These are phyloP conservation scores for Clavispora asparagi DNA, from an alignment of 805 yeast species.

Conservation along the genomic window DNA sequence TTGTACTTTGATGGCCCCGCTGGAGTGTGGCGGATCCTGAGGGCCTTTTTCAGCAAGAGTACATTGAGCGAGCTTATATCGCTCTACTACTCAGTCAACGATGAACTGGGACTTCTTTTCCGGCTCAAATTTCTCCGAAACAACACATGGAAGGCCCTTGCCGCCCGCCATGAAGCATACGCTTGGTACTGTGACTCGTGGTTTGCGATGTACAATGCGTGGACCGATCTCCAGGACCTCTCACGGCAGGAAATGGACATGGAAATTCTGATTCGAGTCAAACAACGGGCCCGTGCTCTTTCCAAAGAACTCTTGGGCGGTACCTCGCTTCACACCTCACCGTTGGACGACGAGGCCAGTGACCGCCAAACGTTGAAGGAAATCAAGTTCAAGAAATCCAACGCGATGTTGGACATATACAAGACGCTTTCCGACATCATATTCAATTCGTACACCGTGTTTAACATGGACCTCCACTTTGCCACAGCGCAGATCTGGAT, in stretches of 20 bases:
- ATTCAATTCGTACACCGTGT: slow-evolving; percentile 39
- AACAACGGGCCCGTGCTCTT: slow-evolving; percentile 44
- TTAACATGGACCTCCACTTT: slow-evolving; percentile 25
- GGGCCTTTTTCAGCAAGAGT: slow-evolving; percentile 32
- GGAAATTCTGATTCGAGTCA: slow-evolving; percentile 57
- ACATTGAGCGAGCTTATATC: slow-evolving; percentile 49
- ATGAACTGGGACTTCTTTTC: slow-evolving; percentile 55
- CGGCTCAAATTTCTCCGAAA: slow-evolving; percentile 47
- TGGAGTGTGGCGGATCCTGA: slow-evolving; percentile 9
- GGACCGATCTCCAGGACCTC: slow-evolving; percentile 37
- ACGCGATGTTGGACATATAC: slow-evolving; percentile 34
- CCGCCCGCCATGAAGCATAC: slow-evolving; percentile 53
- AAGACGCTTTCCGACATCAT: slow-evolving; percentile 35
- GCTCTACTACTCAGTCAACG: slow-evolving; percentile 60
- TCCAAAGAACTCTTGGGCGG: slow-evolving; percentile 36
- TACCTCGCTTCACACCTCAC: slow-evolving; percentile 7
- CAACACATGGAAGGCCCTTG: slow-evolving; percentile 29
- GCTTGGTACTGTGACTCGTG: slow-evolving; percentile 69
- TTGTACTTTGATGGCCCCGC: slow-evolving; percentile 5
- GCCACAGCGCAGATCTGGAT: slow-evolving; percentile 42
- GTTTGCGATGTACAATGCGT: slow-evolving; percentile 49
- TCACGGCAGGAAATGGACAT: slow-evolving; percentile 47
- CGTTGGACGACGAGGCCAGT: slow-evolving; percentile 14
- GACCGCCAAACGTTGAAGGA: slow-evolving; percentile 24
- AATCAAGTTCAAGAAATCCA: slow-evolving; percentile 32